Evolutionary conservation across 2,329 filamentous ascomycete species (phyloP), one percentile per base, ranked within the genome.

Genomic region (Beauveria sp.): DNA sequence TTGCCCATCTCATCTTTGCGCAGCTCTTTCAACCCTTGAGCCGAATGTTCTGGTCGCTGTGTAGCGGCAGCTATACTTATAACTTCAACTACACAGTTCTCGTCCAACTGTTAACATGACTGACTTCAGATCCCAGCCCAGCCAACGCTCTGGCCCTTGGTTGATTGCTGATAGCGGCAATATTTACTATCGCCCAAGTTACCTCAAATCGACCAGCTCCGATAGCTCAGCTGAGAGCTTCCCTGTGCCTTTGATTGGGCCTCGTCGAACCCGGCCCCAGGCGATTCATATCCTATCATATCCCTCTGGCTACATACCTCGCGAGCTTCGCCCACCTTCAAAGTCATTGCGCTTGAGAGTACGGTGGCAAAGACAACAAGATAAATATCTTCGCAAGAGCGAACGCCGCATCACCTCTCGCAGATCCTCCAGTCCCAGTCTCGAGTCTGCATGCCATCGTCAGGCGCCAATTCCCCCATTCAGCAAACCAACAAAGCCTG

Each of bases 261-360:
- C 75, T 44, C 70, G 75, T 54, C 69, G 75, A 64, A 68, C 71
- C 41, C 70, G 75, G 41, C 75, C 74, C 12, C 75, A 77, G 65
- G 70, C 75, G 43, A 77, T 77, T 60, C 75, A 77, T 68, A 75
- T 77, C 58, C 66, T 76, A 63, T 76, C 74, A 30, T 77, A 73
- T 59, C 75, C 75, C 3, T 67, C 74, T 2, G 75, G 75, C 58
- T 77, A 77, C 67, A 70, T 80, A 26, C 79, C 79, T 20, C 72
- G 73, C 62, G 79, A 81, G 61, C 66, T 80, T 50, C 74, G 77
- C 65, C 67, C 70, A 4, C 62, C 62, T 73, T 65, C 76, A 70
- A 62, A 70, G 66, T 53, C 77, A 72, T 62, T 65, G 8, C 8
- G 61, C 22, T 24, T 51, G 7, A 18, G 44, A 6, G 48, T 48